phyloP scores from a whole-genome alignment of 768 basidiomycete genomes.

The Termitomyces sp. region DNA sequence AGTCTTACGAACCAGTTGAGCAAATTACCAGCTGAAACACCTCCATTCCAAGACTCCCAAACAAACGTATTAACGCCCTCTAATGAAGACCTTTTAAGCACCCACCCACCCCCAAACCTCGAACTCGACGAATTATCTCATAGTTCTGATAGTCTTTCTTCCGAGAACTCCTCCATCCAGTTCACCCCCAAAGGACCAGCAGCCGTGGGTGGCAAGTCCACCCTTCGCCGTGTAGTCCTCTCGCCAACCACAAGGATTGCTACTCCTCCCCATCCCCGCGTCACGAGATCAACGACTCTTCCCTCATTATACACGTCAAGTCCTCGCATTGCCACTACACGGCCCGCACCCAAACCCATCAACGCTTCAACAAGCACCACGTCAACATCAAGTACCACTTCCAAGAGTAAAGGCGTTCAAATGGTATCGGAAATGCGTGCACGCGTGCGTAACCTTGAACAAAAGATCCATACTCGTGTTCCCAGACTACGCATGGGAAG shows the following conservation, averaged over 20 bases:
- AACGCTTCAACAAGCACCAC: constrained; percentile 34
- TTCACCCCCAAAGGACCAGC: constrained; percentile 33
- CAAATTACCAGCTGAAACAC: constrained; percentile 18
- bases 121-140: constrained; percentile 52
- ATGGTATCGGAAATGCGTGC: constrained; percentile 94
- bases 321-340: constrained; percentile 39
- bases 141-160: constrained; percentile 33
- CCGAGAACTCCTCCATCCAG: constrained; percentile 29
- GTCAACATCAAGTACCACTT: constrained; percentile 40
- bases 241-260: constrained; percentile 36
- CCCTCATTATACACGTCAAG: constrained; percentile 45
- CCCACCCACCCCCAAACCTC: constrained; percentile 55
- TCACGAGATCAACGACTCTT: constrained; percentile 54
- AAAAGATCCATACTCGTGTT: constrained; percentile 84
- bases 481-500: constrained; percentile 82
- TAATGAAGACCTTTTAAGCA: constrained; percentile 55
- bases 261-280: constrained; percentile 31
- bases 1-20: constrained; percentile 33
- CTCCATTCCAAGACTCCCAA: constrained; percentile 29
- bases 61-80: constrained; percentile 25
- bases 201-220: constrained; percentile 36
- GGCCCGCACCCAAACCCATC: constrained; percentile 32
- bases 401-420: constrained; percentile 79
- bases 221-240: constrained; percentile 46
- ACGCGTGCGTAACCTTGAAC: constrained; percentile 74